A percentile compares a stretch with the other conserved stretches of the same genome.
Conservation (phyloP, 805 yeast species). For the Barnettozyma vustinii region DNA sequence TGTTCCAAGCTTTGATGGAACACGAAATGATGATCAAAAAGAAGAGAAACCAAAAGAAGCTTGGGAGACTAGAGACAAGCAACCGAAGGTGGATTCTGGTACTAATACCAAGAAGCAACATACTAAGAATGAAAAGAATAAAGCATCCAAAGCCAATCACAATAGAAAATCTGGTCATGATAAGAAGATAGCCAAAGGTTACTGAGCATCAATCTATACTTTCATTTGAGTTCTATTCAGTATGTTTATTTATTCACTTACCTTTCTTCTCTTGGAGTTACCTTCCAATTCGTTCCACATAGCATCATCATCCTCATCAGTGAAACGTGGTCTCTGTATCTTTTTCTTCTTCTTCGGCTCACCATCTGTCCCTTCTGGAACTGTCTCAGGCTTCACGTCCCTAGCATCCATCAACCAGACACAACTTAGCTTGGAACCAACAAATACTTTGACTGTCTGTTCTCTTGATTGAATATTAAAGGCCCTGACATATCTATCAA, state of each 20-base stretch:
- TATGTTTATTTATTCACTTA: conserved; percentile 2
- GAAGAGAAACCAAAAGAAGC: not conserved
- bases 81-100: not conserved
- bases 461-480: conserved; percentile 58
- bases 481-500: conserved; percentile 81
- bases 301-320: conserved; percentile 29
- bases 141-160: conserved; percentile 56
- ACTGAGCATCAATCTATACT: not conserved
- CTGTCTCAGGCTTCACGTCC: conserved; percentile 31
- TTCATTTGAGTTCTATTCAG: not conserved
- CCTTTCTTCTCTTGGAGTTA: conserved; percentile 18
- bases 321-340: conserved; percentile 20
- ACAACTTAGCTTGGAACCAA: conserved; percentile 64
- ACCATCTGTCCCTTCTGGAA: conserved; percentile 24
- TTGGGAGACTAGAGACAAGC: not conserved
- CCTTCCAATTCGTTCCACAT: conserved; percentile 32
- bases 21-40: not conserved
- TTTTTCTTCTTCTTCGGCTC: conserved; percentile 25
- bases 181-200: conserved; percentile 39
- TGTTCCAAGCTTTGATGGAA: conserved; percentile 9
- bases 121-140: conserved; percentile 48
- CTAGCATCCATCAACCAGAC: conserved; percentile 46
- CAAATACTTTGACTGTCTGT: conserved; percentile 59
- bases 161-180: conserved; percentile 59
- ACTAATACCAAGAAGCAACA: conserved; percentile 29